Evolutionary conservation across 805 yeast species (phyloP).

Genomic region (Suhomyces canberraensis): DNA sequence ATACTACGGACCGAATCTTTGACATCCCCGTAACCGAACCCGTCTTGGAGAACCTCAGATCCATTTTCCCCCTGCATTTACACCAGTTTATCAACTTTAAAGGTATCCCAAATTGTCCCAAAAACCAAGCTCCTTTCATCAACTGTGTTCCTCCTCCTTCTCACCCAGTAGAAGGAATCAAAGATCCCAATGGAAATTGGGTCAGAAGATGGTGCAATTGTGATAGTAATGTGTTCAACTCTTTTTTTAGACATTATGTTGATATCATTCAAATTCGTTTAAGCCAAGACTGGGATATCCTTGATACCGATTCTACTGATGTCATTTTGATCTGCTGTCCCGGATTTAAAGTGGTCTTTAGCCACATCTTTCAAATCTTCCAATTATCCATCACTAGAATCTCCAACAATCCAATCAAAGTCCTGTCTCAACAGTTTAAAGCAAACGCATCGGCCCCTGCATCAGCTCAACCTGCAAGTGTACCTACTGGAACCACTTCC

Average conservation of each 20-base stretch:
- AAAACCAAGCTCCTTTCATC: constrained; percentile 22
- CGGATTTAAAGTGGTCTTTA: constrained; percentile 43
- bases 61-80: constrained; percentile 27
- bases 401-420: constrained; percentile 4
- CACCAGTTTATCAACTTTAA: constrained; percentile 29
- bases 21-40: neutral
- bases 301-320: constrained; percentile 4
- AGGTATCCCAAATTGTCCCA: constrained; percentile 26
- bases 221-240: constrained; percentile 56
- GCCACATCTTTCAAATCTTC: constrained; percentile 46
- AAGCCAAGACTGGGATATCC: neutral
- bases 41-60: constrained; percentile 4
- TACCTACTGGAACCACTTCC: constrained; percentile 7
- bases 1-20: constrained; percentile 14
- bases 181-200: constrained; percentile 62
- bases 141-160: constrained; percentile 40
- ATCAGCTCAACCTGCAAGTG: constrained; percentile 1
- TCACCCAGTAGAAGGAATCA: constrained; percentile 46
- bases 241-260: constrained; percentile 60
- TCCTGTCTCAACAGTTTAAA: constrained; percentile 5
- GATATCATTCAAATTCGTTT: constrained; percentile 18
- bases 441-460: neutral
- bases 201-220: constrained; percentile 56
- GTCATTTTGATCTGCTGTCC: constrained; percentile 31
- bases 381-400: constrained; percentile 24